phyloP scores from a whole-genome alignment of 2,329 filamentous ascomycete genomes.

The Ustulina deusta region DNA sequence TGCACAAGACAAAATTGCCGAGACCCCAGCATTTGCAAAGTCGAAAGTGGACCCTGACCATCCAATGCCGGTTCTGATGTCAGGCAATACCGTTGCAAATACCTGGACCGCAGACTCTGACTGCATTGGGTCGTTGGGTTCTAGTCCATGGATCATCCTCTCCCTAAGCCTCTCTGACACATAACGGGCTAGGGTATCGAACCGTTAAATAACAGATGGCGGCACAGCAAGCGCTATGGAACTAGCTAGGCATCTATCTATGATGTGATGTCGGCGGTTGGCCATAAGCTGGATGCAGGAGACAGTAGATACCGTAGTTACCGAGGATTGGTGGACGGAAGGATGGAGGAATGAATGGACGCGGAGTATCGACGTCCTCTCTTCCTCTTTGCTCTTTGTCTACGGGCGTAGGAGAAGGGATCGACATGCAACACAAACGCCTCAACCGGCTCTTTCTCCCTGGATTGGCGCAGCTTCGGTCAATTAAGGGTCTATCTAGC shows the following conservation, averaged over 20 bases:
- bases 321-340: slow-evolving; percentile 8
- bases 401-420: slow-evolving; percentile 10
- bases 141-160: slow-evolving; percentile 20
- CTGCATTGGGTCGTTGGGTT: slow-evolving; percentile 33
- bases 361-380: slow-evolving; percentile 19
- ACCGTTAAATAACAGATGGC: slow-evolving; percentile 20
- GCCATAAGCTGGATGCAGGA: slow-evolving; percentile 5
- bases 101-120: slow-evolving; percentile 10
- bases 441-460: slow-evolving; percentile 17
- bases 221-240: slow-evolving; percentile 23
- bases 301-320: neutral
- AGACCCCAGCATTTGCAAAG: slow-evolving; percentile 30
- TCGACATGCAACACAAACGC: slow-evolving; percentile 30
- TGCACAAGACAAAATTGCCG: slow-evolving; percentile 29
- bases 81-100: slow-evolving; percentile 34
- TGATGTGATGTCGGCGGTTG: slow-evolving; percentile 19
- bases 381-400: slow-evolving; percentile 3
- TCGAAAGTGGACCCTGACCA: slow-evolving; percentile 24
- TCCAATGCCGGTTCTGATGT: slow-evolving; percentile 37
- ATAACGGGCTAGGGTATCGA: slow-evolving; percentile 16
- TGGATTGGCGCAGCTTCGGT: slow-evolving; percentile 24
- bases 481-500: slow-evolving; percentile 29
- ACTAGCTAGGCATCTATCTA: neutral
- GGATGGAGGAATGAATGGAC: neutral
- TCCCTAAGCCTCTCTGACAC: slow-evolving; percentile 17